phyloP scores from a whole-genome alignment of 352 stramenopile genomes.

The Phytophthora palmivora region DNA sequence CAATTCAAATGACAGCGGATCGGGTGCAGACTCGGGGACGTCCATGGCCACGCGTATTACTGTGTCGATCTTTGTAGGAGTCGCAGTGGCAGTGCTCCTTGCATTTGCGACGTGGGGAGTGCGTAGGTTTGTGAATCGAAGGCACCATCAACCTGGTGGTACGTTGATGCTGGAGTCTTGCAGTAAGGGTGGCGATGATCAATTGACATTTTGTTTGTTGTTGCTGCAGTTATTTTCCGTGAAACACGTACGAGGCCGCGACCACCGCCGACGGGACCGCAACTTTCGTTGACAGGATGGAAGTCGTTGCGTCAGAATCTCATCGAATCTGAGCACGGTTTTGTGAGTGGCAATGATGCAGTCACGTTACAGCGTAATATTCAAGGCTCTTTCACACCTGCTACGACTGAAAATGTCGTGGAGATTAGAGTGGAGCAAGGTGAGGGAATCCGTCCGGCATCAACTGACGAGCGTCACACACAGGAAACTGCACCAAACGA shows the following conservation, averaged over 20 bases:
- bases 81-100: constrained; percentile 29
- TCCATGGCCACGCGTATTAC: constrained; percentile 36
- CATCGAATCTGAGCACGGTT: constrained; percentile 50
- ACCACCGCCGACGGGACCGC: constrained; percentile 36
- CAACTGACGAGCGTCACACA: constrained; percentile 18
- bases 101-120: constrained; percentile 37
- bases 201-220: constrained; percentile 2
- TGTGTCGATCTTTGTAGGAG: constrained; percentile 34
- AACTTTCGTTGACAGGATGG: constrained; percentile 57
- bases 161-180: constrained; percentile 1
- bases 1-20: constrained; percentile 11
- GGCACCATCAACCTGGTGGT: constrained; percentile 15
- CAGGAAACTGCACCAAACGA: constrained; percentile 17
- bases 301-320: constrained; percentile 65
- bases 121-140: constrained; percentile 16
- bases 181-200: neutral
- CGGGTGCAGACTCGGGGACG: constrained; percentile 2
- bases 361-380: constrained; percentile 21
- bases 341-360: constrained; percentile 20
- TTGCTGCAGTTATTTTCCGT: constrained; percentile 17
- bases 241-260: constrained; percentile 15
- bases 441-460: constrained; percentile 32
- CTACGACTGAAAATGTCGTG: constrained; percentile 6
- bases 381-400: constrained; percentile 3
- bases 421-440: constrained; percentile 33